Percentiles rank a stretch among this genome's conserved stretches.
phyloP scores from a whole-genome alignment of 2,329 filamentous ascomycete genomes.

The Exophiala lecanii-corni region DNA sequence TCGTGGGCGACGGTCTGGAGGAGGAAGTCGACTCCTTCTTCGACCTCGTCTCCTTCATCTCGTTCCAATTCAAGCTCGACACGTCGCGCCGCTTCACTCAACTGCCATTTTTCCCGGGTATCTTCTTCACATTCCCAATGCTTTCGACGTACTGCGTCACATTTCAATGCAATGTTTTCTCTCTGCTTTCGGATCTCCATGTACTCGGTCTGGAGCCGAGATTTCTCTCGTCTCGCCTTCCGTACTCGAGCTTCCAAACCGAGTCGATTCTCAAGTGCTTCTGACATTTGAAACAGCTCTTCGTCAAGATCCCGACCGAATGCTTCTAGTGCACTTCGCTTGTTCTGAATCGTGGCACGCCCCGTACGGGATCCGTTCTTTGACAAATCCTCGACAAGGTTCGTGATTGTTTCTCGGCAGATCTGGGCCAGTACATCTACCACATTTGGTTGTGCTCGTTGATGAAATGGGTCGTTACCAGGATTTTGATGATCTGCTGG shows the following conservation, averaged over 20 bases:
- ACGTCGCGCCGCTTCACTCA: constrained; percentile 33
- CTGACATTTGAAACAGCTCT: constrained; percentile 48
- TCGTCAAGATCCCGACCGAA: constrained; percentile 47
- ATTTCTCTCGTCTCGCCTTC: constrained; percentile 42
- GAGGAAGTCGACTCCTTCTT: constrained; percentile 38
- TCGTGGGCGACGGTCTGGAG: constrained; percentile 39
- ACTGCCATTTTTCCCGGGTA: constrained; percentile 25
- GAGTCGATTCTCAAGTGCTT: constrained; percentile 48
- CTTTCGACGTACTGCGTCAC: constrained; percentile 44
- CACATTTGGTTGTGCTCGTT: constrained; percentile 43
- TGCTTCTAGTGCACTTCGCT: constrained; percentile 44
- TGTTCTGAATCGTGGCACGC: constrained; percentile 34
- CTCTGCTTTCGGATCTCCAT: constrained; percentile 45
- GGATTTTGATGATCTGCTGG: constrained; percentile 6
- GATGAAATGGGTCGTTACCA: constrained; percentile 30
- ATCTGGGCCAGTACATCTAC: constrained; percentile 50
- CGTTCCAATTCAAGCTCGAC: constrained; percentile 39
- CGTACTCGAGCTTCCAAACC: constrained; percentile 43
- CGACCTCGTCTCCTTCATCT: constrained; percentile 30
- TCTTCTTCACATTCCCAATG: constrained; percentile 38
- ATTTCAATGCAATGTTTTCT: constrained; percentile 46
- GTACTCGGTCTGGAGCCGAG: constrained; percentile 43
- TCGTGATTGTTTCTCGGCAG: constrained; percentile 46
- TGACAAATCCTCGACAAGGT: constrained; percentile 43
- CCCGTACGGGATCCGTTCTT: constrained; percentile 26